These are phyloP conservation scores for Starmerella bombi DNA, from an alignment of 805 yeast genomes.

Conservation along the genomic window DNA sequence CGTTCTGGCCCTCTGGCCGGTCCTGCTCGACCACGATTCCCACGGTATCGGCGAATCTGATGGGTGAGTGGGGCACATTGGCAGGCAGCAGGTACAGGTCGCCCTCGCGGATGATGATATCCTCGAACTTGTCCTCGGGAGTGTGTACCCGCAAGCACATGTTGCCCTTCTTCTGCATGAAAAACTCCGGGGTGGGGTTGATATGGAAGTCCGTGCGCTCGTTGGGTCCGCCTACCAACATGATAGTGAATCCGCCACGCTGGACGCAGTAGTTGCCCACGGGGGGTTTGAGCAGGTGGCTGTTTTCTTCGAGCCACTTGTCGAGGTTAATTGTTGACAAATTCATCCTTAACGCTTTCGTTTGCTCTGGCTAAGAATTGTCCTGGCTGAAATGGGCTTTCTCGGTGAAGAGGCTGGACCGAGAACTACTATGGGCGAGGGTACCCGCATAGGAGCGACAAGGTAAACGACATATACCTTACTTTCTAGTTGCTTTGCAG, in stretches of 20 bases:
- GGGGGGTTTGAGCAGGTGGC: conserved; percentile 71
- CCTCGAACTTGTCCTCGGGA: conserved; percentile 61
- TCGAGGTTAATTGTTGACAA: conserved; percentile 55
- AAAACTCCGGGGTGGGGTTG: conserved; percentile 90
- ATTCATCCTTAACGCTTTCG: conserved; percentile 10
- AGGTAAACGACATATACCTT: too few relatives aligned
- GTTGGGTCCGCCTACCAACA: conserved; percentile 95
- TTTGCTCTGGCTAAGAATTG: too few relatives aligned
- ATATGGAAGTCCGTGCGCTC: conserved; percentile 87
- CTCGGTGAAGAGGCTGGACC: too few relatives aligned
- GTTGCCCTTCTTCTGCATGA: conserved; percentile 71
- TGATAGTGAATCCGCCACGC: conserved; percentile 82
- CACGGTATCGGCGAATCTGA: conserved; percentile 68
- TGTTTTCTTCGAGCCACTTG: conserved; percentile 69
- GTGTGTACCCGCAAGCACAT: conserved; percentile 71
- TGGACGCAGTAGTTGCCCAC: conserved; percentile 84
- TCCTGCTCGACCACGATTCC: conserved; percentile 91
- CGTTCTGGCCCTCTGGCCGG: conserved; percentile 58
- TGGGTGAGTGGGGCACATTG: conserved; percentile 81
- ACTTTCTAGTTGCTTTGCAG: too few relatives aligned
- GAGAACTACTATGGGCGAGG: too few relatives aligned
- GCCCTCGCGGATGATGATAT: conserved; percentile 65
- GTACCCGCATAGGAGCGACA: too few relatives aligned
- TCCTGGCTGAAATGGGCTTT: too few relatives aligned
- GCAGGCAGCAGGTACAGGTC: conserved; percentile 80